phyloP scores from a whole-genome alignment of 108 stramenopile genomes.

The Discostella pseudostelligera region DNA sequence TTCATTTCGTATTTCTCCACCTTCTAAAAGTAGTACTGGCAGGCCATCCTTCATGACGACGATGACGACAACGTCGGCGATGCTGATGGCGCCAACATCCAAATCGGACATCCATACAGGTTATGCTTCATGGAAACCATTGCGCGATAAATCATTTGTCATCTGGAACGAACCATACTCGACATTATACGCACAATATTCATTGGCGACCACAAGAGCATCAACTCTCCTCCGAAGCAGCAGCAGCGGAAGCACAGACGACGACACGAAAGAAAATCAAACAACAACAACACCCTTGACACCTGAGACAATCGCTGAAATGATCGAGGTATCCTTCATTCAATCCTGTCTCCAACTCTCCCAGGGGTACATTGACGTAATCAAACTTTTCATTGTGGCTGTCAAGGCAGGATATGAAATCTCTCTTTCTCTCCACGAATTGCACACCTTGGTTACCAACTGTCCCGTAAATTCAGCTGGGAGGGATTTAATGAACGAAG shows the following conservation, averaged over 20 bases:
- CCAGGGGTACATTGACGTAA: constrained; percentile 72
- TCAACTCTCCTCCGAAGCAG: not conserved
- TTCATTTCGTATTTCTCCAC: no score
- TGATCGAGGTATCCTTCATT: constrained; percentile 82
- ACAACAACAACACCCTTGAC: constrained; percentile 18
- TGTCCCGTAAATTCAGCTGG: constrained; percentile 60
- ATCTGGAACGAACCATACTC: no score
- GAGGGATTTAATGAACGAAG: constrained; percentile 68
- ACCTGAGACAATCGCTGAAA: constrained; percentile 58
- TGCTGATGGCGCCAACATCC: no score
- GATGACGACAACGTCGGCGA: no score
- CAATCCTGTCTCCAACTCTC: constrained; percentile 76
- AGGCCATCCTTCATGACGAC: no score
- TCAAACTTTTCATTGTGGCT: constrained; percentile 83
- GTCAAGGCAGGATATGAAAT: constrained; percentile 73
- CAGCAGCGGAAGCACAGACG: no score
- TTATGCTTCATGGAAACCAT: not conserved
- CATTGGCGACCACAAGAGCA: not conserved
- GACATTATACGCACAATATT: not conserved
- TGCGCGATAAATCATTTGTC: not conserved
- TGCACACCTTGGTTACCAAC: constrained; percentile 43
- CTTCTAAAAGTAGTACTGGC: no score
- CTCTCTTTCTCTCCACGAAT: constrained; percentile 37
- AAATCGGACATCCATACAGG: no score
- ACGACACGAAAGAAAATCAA: not conserved